Conservation (phyloP, 169 alveolate genomes). For the Plasmodium relictum region DNA sequence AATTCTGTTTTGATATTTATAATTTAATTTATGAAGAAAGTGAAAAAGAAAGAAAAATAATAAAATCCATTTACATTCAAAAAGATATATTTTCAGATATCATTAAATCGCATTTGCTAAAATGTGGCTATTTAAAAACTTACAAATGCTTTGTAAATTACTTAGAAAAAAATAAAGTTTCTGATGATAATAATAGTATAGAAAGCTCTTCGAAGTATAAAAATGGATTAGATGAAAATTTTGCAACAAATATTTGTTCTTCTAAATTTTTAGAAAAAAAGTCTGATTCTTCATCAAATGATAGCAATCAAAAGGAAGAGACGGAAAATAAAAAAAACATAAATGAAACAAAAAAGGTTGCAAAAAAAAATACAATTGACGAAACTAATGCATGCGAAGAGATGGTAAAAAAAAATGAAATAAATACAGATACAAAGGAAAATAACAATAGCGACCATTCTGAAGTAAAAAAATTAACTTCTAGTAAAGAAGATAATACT, state of each 20-base stretch:
- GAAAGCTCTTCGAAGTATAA: conserved; percentile 29
- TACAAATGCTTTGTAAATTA: conserved; percentile 49
- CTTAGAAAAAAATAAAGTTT: conserved; percentile 35
- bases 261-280: conserved; percentile 1
- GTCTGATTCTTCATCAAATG: background rate
- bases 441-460: background rate
- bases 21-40: conserved; percentile 67
- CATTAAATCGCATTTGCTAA: conserved; percentile 65
- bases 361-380: background rate
- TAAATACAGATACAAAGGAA: background rate
- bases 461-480: background rate
- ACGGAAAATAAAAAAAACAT: background rate
- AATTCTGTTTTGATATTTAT: conserved; percentile 55
- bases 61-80: conserved; percentile 68
- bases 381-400: background rate
- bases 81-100: conserved; percentile 65
- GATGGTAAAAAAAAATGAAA: background rate
- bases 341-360: background rate
- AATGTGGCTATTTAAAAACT: conserved; percentile 68
- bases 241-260: conserved; percentile 5
- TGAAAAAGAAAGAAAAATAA: conserved; percentile 76
- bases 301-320: background rate
- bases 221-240: conserved; percentile 9
- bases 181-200: conserved; percentile 54
- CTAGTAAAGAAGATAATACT: background rate